Base-by-base conservation (phyloP, 169 alveolate genomes). In the Eimeria praecox region DNA sequence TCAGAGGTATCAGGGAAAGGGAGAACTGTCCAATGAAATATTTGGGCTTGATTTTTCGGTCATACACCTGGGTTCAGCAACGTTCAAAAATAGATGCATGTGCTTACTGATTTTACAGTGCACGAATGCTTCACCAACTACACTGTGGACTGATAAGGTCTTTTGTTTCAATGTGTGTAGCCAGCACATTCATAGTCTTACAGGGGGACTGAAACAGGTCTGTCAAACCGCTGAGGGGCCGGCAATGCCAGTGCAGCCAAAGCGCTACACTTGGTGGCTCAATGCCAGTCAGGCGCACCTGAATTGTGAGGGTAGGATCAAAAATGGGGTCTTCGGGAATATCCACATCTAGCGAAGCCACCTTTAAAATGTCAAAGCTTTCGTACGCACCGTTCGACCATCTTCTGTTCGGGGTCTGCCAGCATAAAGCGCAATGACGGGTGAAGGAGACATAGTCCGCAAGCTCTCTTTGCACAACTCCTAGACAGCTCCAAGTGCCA, bases 251-350 rank as follows among this genome's bases (percentile, higher is more conserved):
- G 33, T 69, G 42, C 46, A 33, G 30, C 49, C 49, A 38, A 66
- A 9, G 77, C 44, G 44, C 80, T 6, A 20, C 6, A 0, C 3
- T 20, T 42, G 46, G 10, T 69, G 44, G 44, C 46, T 2, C 38
- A 33, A 9, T 6, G 24, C 33, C n/a, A 30, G 33, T 33, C 33
- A 20, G 33, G 52, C 88, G 40, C 54, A 91, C 98, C 85, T 96
- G 95, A n/a, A 98, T 95, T 80, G 97, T 97, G 54, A 98, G 95
- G 69, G 90, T 97, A 16, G 99, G 99, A 95, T 98, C 99, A 95
- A 93, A 98, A 33, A 98, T 89, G 14, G 98, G 99, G 71, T 98
- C 98, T 38, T 97, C 92, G 27, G 99, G 99, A 54, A 98, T 87
- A 96, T 97, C 97, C 71, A 98, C 96, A 24, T 97, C 97, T 38